A percentile compares a stretch with the other conserved stretches of the same genome.
phyloP scores from a whole-genome alignment of 106 monocot species.

The Iris macrosiphon region DNA sequence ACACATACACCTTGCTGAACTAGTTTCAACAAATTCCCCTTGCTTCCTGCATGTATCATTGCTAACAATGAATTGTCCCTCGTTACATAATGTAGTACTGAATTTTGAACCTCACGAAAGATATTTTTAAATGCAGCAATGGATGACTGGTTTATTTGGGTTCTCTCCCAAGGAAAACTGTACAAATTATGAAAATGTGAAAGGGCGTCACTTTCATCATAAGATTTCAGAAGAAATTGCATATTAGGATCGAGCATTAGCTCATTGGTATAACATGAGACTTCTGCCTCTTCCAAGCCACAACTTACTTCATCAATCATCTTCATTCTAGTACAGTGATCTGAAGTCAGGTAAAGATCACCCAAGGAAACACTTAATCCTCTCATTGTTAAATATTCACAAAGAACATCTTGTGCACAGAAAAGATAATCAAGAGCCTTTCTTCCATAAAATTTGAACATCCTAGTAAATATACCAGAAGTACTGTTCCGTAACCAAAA shows the following conservation, averaged over 20 bases:
- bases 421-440: conserved; percentile 57
- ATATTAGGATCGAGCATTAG: conserved; percentile 34
- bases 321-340: conserved; percentile 45
- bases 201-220: conserved; percentile 20
- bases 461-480: conserved; percentile 35
- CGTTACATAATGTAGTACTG: conserved; percentile 32
- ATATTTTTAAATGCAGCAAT: conserved; percentile 62
- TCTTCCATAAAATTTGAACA: conserved; percentile 51
- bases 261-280: conserved; percentile 27
- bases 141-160: conserved; percentile 20
- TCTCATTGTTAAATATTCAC: conserved; percentile 69
- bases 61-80: conserved; percentile 68
- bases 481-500: conserved; percentile 36
- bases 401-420: conserved; percentile 56
- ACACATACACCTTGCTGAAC: conserved; percentile 77
- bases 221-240: conserved; percentile 10
- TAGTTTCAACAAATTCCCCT: conserved; percentile 64
- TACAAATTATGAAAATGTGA: conserved; percentile 6
- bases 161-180: conserved; percentile 2
- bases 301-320: conserved; percentile 53
- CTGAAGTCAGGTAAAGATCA: conserved; percentile 69
- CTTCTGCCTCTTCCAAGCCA: conserved; percentile 58
- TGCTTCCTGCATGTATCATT: conserved; percentile 85
- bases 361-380: conserved; percentile 73
- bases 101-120: conserved; percentile 47